Base-by-base conservation (phyloP, 306 rosid species). In the Rubus parviflorus region DNA sequence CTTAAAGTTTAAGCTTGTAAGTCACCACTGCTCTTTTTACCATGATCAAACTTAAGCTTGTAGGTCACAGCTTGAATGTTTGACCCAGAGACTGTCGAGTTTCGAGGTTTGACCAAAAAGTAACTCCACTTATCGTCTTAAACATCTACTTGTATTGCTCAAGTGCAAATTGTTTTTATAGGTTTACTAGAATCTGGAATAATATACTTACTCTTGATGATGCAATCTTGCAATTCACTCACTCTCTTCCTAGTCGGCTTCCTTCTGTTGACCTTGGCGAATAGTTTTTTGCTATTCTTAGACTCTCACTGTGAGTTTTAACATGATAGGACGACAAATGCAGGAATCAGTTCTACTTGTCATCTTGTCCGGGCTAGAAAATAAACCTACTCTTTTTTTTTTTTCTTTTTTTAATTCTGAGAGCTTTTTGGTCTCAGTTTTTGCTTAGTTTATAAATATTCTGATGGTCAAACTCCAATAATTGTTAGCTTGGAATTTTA, bases 211-310 rank as follows among this genome's bases (percentile, higher is more conserved):
- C 53, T 48, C 53, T 42, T 17, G 25, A 41, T 66, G 51, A 66
- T 66, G 70, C 47, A 38, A 41, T 66, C 70, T n/a, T 66, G 70
- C 70, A 66, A 41, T 66, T 64, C 47, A 41, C 51, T 41, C 9
- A 17, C 51, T 7, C 42, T 8, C 25, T 66, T 40, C 3, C 9
- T 41, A 19, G 49, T 68, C n/a, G 11, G 72, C 72, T 11, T 64
- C 22, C 47, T n/a, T 66, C 25, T 17, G 19, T 38, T n/a, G 53
- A 5, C 52, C 37, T 41, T 43, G 25, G 52, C 52, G 8, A 67
- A 8, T 41, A 19, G 20, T 67, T 9, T 41, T 42, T 12, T 20
- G 3, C 37, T 41, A 8, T 40, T 19, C 53, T 65, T 11, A 3
- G 2, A 43, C 35, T 20, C 52, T 8, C 72, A 67, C 5, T 67